A percentile compares a stretch with the other conserved stretches of the same genome.
These are phyloP conservation scores for Sistotremastrum niveocremeum DNA, from an alignment of 768 basidiomycete genomes.

Conservation along the genomic window DNA sequence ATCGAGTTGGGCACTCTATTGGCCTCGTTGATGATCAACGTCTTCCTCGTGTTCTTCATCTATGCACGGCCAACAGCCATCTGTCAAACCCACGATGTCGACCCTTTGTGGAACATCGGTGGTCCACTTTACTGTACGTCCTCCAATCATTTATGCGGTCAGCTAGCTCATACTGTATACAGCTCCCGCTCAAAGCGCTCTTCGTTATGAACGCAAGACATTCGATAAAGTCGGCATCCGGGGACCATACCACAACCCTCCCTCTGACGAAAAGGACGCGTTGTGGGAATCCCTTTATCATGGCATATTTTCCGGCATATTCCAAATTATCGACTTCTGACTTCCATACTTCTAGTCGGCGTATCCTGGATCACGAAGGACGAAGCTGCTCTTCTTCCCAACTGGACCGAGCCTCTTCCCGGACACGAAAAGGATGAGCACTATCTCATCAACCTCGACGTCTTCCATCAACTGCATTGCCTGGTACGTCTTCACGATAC, in stretches of 20 bases:
- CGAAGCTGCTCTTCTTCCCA: constrained; percentile 10
- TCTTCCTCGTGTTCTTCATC: no score
- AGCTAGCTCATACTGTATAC: constrained; percentile 1
- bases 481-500: constrained; percentile 8
- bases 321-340: no score
- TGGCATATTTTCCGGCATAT: constrained; percentile 1
- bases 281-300: constrained; percentile 11
- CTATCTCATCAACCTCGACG: constrained; percentile 13
- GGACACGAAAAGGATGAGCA: constrained; percentile 9
- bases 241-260: constrained; percentile 8
- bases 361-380: constrained; percentile 12
- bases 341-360: constrained; percentile 6
- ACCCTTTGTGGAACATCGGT: no score
- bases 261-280: constrained; percentile 11
- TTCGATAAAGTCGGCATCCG: not conserved
- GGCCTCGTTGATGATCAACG: no score
- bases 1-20: no score
- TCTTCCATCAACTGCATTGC: constrained; percentile 18
- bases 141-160: no score
- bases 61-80: no score
- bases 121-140: no score
- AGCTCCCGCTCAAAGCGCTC: constrained; percentile 11
- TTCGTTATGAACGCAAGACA: constrained; percentile 8
- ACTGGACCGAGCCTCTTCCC: constrained; percentile 11
- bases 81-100: no score